These are phyloP conservation scores for Coccomyxa subellipsoidea DNA, from an alignment of 163 green algal species.

Conservation along the genomic window DNA sequence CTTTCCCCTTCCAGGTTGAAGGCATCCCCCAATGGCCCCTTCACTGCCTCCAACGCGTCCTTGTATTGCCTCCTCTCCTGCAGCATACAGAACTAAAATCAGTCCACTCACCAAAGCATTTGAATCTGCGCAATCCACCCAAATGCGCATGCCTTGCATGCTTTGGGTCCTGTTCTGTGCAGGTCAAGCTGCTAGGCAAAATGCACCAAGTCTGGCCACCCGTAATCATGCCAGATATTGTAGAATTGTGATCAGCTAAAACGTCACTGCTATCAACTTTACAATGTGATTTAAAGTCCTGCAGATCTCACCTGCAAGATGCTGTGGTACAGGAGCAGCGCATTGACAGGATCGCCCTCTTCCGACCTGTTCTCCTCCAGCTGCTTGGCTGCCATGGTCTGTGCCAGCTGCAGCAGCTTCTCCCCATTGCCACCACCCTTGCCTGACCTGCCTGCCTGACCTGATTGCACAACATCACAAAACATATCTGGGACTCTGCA, in stretches of 20 bases:
- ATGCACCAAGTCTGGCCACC: too few relatives aligned
- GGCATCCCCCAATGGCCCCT: slow-evolving; percentile 11
- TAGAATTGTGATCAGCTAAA: too few relatives aligned
- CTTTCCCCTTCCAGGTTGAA: slow-evolving; percentile 12
- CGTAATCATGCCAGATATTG: too few relatives aligned
- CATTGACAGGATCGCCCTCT: slow-evolving; percentile 35
- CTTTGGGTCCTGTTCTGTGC: too few relatives aligned
- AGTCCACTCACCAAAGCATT: too few relatives aligned
- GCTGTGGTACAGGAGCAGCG: slow-evolving; percentile 65
- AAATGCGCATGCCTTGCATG: too few relatives aligned
- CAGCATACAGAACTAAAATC: too few relatives aligned
- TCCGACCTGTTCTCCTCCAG: background rate
- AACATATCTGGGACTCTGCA: too few relatives aligned
- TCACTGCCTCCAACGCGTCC: slow-evolving; percentile 39
- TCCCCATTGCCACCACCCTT: background rate
- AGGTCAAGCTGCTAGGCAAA: too few relatives aligned
- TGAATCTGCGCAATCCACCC: too few relatives aligned
- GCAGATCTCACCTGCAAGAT: slow-evolving; percentile 51
- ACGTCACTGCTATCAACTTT: too few relatives aligned
- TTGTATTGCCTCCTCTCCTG: slow-evolving; percentile 1
- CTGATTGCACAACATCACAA: background rate
- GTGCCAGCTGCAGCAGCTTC: slow-evolving; percentile 66
- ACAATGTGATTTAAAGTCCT: too few relatives aligned
- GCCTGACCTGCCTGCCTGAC: background rate
- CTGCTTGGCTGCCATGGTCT: slow-evolving; percentile 54